phyloP scores from a whole-genome alignment of 345 rosid species.

The Lagerstroemia speciosa region DNA sequence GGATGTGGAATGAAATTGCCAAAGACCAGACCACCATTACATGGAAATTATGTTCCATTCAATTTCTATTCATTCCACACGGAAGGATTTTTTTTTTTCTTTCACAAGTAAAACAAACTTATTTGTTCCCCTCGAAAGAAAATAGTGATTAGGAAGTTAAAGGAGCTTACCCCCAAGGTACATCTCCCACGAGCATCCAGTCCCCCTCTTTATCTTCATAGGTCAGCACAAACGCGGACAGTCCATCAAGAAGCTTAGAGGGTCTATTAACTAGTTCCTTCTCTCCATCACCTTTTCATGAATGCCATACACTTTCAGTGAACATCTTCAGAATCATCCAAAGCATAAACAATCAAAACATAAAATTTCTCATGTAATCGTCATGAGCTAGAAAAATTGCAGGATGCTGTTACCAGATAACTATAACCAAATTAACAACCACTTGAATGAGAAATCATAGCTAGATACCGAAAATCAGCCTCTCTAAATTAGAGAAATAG shows the following conservation, averaged over 20 bases:
- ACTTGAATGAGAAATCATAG: neutral
- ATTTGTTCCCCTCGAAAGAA: neutral
- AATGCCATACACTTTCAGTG: neutral
- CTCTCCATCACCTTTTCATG: conserved; percentile 10
- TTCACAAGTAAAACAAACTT: no score
- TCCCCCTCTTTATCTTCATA: conserved; percentile 96
- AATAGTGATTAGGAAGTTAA: neutral
- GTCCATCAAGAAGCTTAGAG: conserved; percentile 65
- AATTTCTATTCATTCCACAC: neutral
- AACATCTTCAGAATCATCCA: neutral
- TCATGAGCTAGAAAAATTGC: neutral
- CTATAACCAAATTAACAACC: neutral
- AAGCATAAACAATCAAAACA: neutral
- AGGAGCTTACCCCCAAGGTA: conserved; percentile 77
- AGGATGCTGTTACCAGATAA: neutral
- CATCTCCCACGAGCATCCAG: conserved; percentile 98
- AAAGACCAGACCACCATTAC: neutral
- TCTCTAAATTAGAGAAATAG: neutral
- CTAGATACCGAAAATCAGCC: neutral
- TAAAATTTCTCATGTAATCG: neutral
- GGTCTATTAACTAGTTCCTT: conserved; percentile 15
- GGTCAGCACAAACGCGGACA: conserved; percentile 78
- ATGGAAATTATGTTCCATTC: neutral
- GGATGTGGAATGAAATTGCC: neutral
- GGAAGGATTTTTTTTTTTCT: no score